Conservation (phyloP, 495 filamentous ascomycete species). For the Lepraria neglecta region DNA sequence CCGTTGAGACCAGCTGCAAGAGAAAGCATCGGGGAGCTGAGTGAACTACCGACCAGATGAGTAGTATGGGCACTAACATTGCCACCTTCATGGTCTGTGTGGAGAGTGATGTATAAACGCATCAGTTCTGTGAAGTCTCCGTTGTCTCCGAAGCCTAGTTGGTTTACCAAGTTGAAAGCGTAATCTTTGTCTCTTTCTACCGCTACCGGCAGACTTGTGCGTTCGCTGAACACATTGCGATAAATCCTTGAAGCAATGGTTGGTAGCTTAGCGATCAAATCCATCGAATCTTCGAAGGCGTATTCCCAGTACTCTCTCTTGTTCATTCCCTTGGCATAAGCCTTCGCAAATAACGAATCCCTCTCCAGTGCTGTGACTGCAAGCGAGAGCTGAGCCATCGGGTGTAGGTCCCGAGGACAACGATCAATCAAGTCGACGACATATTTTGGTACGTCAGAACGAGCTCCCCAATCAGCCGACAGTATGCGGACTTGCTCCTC, state of each 20-base stretch:
- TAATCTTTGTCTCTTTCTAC: conserved; percentile 98
- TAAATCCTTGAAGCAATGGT: conserved; percentile 97
- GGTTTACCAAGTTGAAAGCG: conserved; percentile 94
- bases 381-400: conserved; percentile 98
- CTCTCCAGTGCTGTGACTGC: conserved; percentile 96
- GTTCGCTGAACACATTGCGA: conserved; percentile 98
- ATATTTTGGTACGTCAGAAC: conserved; percentile 90
- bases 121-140: conserved; percentile 94
- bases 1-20: conserved; percentile 92
- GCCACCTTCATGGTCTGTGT: conserved; percentile 97
- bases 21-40: conserved; percentile 94
- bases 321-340: conserved; percentile 94
- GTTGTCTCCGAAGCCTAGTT: conserved; percentile 90
- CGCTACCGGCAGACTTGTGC: conserved; percentile 69
- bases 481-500: conserved; percentile 96
- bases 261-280: conserved; percentile 97
- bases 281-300: conserved; percentile 99
- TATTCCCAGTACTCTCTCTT: conserved; percentile 99
- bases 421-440: conserved; percentile 97
- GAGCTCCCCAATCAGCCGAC: conserved; percentile 95
- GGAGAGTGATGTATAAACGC: conserved; percentile 96
- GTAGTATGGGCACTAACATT: conserved; percentile 97
- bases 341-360: conserved; percentile 92
- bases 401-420: conserved; percentile 95
- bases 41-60: conserved; percentile 89